Conservation (phyloP, 2,329 filamentous ascomycete species). For the Nemania sp. region DNA sequence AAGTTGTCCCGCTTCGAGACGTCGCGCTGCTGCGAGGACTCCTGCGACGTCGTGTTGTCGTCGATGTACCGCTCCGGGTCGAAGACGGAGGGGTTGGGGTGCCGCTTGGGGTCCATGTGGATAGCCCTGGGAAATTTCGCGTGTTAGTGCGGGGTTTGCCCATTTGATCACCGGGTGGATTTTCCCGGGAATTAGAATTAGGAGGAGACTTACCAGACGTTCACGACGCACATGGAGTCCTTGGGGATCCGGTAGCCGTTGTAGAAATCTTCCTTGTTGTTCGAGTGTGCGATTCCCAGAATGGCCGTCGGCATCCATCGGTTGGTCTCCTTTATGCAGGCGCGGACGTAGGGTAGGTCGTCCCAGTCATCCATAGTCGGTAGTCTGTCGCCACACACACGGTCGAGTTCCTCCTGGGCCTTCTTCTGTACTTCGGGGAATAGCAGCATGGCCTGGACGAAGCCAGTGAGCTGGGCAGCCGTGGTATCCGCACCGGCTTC, state of each 20-base stretch:
- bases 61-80: constrained; percentile 53
- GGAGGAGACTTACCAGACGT: constrained; percentile 57
- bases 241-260: constrained; percentile 59
- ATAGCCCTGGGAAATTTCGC: constrained; percentile 56
- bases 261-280: constrained; percentile 53
- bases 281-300: constrained; percentile 55
- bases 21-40: constrained; percentile 52
- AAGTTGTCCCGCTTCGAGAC: constrained; percentile 50
- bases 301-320: constrained; percentile 60
- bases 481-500: constrained; percentile 57
- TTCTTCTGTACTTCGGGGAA: constrained; percentile 53
- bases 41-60: constrained; percentile 48
- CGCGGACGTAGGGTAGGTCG: constrained; percentile 61
- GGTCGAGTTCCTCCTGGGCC: constrained; percentile 53
- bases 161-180: no score
- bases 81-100: constrained; percentile 57
- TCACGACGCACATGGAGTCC: constrained; percentile 56
- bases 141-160: constrained; percentile 36
- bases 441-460: constrained; percentile 56
- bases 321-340: constrained; percentile 59
- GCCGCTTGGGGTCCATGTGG: constrained; percentile 58
- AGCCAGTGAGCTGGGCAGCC: constrained; percentile 57
- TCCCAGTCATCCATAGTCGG: constrained; percentile 58
- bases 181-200: background rate
- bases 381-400: constrained; percentile 57